phyloP scores from a whole-genome alignment of 352 stramenopile species.

The Phytophthora ohioensis region DNA sequence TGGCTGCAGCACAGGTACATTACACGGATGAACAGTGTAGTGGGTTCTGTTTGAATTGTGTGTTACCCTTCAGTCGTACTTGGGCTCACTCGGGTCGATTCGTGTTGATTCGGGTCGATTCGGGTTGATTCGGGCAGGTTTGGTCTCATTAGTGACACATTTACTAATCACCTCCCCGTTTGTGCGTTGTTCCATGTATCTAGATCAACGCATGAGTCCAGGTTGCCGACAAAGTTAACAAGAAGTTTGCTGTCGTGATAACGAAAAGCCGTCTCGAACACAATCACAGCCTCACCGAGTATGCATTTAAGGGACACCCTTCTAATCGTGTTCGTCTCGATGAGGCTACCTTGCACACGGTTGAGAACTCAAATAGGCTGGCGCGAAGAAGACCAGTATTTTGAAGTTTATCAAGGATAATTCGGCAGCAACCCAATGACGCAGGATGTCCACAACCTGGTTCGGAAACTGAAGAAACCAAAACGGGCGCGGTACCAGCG shows the following conservation, averaged over 20 bases:
- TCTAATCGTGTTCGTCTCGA: not conserved
- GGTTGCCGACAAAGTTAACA: not conserved
- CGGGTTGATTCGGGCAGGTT: not conserved
- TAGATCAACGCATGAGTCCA: slow-evolving; percentile 16
- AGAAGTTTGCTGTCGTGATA: slow-evolving; percentile 8
- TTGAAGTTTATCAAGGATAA: slow-evolving; percentile 5
- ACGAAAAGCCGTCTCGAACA: not conserved
- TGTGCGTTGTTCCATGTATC: not conserved
- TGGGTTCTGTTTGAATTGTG: too few species aligned
- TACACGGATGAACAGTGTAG: not conserved
- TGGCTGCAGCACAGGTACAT: slow-evolving; percentile 12
- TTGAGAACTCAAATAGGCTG: slow-evolving; percentile 1
- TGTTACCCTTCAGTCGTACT: too few species aligned
- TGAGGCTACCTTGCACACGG: slow-evolving; percentile 1
- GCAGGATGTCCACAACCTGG: slow-evolving; percentile 17
- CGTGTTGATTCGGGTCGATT: not conserved
- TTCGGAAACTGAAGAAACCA: slow-evolving; percentile 3
- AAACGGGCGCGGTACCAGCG: not conserved
- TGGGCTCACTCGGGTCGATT: not conserved
- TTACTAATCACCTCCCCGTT: not conserved
- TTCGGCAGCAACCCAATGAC: not conserved
- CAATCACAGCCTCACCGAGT: slow-evolving; percentile 4
- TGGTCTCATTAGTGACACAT: not conserved
- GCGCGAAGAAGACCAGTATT: slow-evolving; percentile 11
- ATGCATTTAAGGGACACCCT: slow-evolving; percentile 6